A percentile compares a stretch with the other conserved stretches of the same genome.
Evolutionary conservation across 192 early-diverging fungal genomes (phyloP).

Genomic region (Linnemannia elongata): DNA sequence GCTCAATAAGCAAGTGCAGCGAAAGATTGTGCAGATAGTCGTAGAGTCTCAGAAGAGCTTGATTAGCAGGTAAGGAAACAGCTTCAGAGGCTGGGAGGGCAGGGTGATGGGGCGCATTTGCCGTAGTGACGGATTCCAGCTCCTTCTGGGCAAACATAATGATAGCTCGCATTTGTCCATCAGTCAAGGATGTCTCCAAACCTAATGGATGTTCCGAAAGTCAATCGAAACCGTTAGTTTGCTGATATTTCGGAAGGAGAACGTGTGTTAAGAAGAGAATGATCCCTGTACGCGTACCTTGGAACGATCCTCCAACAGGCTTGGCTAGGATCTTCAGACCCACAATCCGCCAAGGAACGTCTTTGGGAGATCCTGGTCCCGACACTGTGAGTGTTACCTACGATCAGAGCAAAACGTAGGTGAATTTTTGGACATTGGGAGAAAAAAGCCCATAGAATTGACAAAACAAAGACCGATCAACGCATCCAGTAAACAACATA

Average conservation of each 20-base stretch:
- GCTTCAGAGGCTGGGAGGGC: constrained; percentile 8
- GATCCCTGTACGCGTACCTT: constrained; percentile 21
- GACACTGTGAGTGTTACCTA: constrained; percentile 78
- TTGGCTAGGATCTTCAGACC: constrained; percentile 78
- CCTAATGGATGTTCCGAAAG: constrained; percentile 30
- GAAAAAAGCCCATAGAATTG: not conserved
- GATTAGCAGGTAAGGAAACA: constrained; percentile 41
- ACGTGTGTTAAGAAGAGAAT: not conserved
- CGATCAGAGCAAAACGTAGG: constrained; percentile 33
- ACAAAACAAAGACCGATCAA: not conserved
- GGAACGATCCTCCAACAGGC: constrained; percentile 60
- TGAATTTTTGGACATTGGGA: too few species aligned
- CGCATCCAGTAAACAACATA: not conserved
- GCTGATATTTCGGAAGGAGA: not conserved
- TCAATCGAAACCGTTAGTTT: not conserved
- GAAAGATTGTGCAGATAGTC: constrained; percentile 80
- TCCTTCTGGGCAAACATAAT: constrained; percentile 63
- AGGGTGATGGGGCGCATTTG: constrained; percentile 1
- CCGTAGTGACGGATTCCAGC: constrained; percentile 40
- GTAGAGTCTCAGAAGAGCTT: constrained; percentile 79
- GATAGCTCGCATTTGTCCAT: constrained; percentile 64
- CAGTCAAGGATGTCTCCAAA: constrained; percentile 67
- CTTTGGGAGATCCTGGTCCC: constrained; percentile 60
- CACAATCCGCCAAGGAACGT: constrained; percentile 79
- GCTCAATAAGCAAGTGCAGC: constrained; percentile 76